Percentiles rank a stretch among this genome's conserved stretches.
Evolutionary conservation across 805 yeast genomes (phyloP).

Genomic region (Yamadazyma philogaea): DNA sequence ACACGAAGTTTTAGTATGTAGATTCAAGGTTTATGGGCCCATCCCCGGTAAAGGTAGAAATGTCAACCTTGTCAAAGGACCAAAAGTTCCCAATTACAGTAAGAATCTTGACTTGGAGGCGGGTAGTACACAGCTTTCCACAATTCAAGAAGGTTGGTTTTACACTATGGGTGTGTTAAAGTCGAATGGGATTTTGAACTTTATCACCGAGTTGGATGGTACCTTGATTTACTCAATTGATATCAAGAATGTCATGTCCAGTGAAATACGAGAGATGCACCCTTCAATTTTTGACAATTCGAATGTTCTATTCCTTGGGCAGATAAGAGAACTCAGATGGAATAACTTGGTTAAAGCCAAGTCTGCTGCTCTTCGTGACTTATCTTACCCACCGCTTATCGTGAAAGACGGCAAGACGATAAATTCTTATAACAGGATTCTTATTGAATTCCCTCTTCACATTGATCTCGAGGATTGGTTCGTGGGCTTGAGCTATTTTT

Average conservation of each 20-base stretch:
- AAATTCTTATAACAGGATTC: constrained; percentile 38
- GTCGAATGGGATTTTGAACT: constrained; percentile 59
- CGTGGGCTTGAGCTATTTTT: constrained; percentile 62
- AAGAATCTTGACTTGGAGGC: constrained; percentile 2
- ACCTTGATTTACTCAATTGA: constrained; percentile 57
- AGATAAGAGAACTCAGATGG: constrained; percentile 51
- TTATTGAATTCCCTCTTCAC: constrained; percentile 62
- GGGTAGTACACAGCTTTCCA: neutral
- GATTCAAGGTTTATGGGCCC: constrained; percentile 67
- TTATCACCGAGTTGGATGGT: constrained; percentile 64
- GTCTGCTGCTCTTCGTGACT: constrained; percentile 20
- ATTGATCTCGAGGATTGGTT: constrained; percentile 77
- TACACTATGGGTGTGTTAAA: constrained; percentile 66
- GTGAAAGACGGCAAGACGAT: constrained; percentile 32
- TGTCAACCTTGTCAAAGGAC: constrained; percentile 35
- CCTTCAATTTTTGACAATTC: constrained; percentile 59
- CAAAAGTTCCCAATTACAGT: constrained; percentile 34
- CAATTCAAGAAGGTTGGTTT: constrained; percentile 60
- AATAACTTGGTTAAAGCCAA: constrained; percentile 35
- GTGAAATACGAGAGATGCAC: constrained; percentile 64
- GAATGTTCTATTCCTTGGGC: constrained; percentile 57
- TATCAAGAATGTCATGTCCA: constrained; percentile 47
- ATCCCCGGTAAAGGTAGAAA: constrained; percentile 40
- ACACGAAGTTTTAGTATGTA: constrained; percentile 53
- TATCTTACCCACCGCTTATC: constrained; percentile 25